Evolutionary conservation across 345 rosid genomes (phyloP).

Genomic region (Carallia pectinifolia): DNA sequence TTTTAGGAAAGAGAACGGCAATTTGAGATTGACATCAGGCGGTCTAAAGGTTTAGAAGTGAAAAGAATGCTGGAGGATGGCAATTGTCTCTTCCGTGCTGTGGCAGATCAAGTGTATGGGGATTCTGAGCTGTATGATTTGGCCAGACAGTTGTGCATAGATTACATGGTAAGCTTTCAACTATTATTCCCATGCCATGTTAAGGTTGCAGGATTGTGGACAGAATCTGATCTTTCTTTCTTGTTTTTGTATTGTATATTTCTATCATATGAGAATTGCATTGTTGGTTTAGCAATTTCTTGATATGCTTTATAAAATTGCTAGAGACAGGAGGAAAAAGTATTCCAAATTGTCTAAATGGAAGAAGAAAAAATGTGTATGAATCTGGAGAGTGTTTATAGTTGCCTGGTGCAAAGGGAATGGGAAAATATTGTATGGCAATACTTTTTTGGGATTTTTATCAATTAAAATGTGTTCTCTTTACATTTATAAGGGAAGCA

Average conservation of each 20-base stretch:
- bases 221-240: neutral
- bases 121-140: conserved; percentile 78
- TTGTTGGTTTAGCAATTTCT: too few relatives aligned
- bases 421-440: too few relatives aligned
- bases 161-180: conserved; percentile 71
- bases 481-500: too few relatives aligned
- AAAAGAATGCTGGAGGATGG: conserved; percentile 98
- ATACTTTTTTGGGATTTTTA: too few relatives aligned
- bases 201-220: neutral
- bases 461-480: too few relatives aligned
- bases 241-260: neutral
- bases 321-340: too few relatives aligned
- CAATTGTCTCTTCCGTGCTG: conserved; percentile 95
- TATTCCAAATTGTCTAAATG: too few relatives aligned
- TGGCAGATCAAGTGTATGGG: conserved; percentile 98
- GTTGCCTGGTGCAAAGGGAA: too few relatives aligned
- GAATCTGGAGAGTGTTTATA: too few relatives aligned
- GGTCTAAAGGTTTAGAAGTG: conserved; percentile 75
- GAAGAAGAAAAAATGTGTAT: too few relatives aligned
- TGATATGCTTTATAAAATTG: too few relatives aligned
- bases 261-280: too few relatives aligned
- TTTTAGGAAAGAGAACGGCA: conserved; percentile 89
- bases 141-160: conserved; percentile 91
- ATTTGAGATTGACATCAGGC: conserved; percentile 82
- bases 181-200: neutral